phyloP scores from a whole-genome alignment of 2,329 filamentous ascomycete species.

The Purpureocillium lavendulum region DNA sequence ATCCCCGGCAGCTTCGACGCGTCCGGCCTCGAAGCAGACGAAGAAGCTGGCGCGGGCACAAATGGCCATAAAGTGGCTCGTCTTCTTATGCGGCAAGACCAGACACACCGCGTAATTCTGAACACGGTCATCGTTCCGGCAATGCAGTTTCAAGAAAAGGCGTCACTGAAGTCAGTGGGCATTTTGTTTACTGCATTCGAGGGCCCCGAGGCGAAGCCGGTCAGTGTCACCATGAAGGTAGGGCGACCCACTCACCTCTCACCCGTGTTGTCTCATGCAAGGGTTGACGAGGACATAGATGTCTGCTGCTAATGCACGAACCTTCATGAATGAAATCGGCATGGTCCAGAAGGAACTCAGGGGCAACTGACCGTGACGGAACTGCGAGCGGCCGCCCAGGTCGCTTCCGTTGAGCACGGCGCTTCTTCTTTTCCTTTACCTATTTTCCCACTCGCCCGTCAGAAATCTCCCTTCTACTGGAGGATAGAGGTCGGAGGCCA shows the following conservation, averaged over 20 bases:
- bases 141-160: slow-evolving; percentile 72
- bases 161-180: slow-evolving; percentile 61
- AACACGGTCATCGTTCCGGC: slow-evolving; percentile 75
- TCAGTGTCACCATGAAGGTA: slow-evolving; percentile 55
- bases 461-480: too few species aligned
- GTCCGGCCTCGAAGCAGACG: slow-evolving; percentile 39
- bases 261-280: neutral
- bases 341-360: slow-evolving; percentile 43
- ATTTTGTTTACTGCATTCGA: slow-evolving; percentile 60
- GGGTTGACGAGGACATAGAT: slow-evolving; percentile 29
- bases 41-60: slow-evolving; percentile 20
- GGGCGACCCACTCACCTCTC: slow-evolving; percentile 11
- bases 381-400: too few species aligned
- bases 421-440: too few species aligned
- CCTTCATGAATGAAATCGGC: slow-evolving; percentile 40
- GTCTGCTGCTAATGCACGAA: slow-evolving; percentile 44
- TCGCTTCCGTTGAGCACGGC: too few species aligned
- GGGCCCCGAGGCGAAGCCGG: slow-evolving; percentile 42
- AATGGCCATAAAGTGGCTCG: slow-evolving; percentile 48
- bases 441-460: too few species aligned
- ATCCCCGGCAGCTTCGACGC: slow-evolving; percentile 47
- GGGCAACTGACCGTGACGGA: slow-evolving; percentile 17
- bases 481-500: too few species aligned
- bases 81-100: slow-evolving; percentile 85
- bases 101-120: slow-evolving; percentile 76